Conservation (phyloP, 2,329 filamentous ascomycete genomes). For the Xylaria sp. region DNA sequence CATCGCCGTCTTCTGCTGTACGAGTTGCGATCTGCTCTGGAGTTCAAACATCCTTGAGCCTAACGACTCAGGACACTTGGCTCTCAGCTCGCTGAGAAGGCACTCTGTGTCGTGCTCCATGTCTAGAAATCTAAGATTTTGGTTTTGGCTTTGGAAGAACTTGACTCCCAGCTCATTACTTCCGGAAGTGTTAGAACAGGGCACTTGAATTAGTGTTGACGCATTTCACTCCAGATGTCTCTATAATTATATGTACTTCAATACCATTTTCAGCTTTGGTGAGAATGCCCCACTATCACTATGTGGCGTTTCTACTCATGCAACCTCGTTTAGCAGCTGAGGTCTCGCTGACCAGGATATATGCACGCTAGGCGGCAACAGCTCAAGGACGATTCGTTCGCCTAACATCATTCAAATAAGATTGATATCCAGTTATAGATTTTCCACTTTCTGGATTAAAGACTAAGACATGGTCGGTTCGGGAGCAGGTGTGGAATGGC, state of each 20-base stretch:
- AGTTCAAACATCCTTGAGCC: slow-evolving; percentile 18
- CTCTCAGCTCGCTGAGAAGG: slow-evolving; percentile 23
- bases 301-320: not conserved
- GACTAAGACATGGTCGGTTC: not conserved
- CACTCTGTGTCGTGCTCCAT: slow-evolving; percentile 22
- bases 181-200: not conserved
- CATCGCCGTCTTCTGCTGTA: slow-evolving; percentile 20
- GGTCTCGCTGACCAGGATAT: not conserved
- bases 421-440: not conserved
- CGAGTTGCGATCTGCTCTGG: slow-evolving; percentile 7
- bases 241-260: not conserved
- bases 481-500: not conserved
- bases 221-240: not conserved
- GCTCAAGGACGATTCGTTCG: not conserved
- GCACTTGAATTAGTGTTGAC: not conserved
- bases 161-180: not conserved
- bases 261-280: not conserved
- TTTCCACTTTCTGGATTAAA: not conserved
- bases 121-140: not conserved
- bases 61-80: slow-evolving; percentile 14
- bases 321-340: not conserved
- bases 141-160: not conserved
- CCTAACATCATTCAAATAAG: not conserved
- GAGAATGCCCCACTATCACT: not conserved
- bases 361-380: not conserved